Percentiles rank a stretch among this genome's conserved stretches.
These are phyloP conservation scores for Heliamphora pulchella DNA, from an alignment of 179 eudicot genomes.

Conservation along the genomic window DNA sequence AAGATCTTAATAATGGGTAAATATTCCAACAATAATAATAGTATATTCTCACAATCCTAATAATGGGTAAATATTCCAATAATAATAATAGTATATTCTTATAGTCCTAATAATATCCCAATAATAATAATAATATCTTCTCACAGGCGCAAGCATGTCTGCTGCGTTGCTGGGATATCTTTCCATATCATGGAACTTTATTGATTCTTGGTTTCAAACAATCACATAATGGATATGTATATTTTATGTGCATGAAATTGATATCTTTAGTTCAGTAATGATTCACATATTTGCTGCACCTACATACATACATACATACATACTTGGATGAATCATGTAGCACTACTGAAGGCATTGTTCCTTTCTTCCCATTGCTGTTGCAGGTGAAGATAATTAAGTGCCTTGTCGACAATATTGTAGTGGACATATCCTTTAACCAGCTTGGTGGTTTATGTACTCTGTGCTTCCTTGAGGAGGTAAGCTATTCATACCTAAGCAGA, in stretches of 20 bases:
- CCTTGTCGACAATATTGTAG: constrained; percentile 33
- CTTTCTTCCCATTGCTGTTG: not conserved
- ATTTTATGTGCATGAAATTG: not conserved
- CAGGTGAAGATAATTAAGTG: constrained; percentile 50
- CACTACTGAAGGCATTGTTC: not conserved
- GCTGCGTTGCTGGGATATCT: not conserved
- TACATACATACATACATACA: too few species aligned
- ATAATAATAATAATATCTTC: too few species aligned
- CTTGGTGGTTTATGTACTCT: constrained; percentile 42
- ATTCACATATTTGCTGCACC: not conserved
- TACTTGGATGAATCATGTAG: not conserved
- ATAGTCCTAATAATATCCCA: too few species aligned
- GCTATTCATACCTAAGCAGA: not conserved
- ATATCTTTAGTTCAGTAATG: not conserved
- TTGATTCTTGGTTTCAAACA: not conserved
- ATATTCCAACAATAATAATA: too few species aligned
- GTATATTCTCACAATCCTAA: too few species aligned
- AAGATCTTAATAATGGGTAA: too few species aligned
- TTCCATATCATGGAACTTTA: not conserved
- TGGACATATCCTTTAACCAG: constrained; percentile 41
- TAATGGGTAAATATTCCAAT: too few species aligned
- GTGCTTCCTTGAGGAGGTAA: constrained; percentile 44
- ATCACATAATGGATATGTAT: not conserved
- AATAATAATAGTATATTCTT: too few species aligned
- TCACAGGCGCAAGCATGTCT: not conserved